Evolutionary conservation across 2,329 filamentous ascomycete species (phyloP), one percentile per base, ranked within the genome.

Genomic region (Sclerotinia glacialis): DNA sequence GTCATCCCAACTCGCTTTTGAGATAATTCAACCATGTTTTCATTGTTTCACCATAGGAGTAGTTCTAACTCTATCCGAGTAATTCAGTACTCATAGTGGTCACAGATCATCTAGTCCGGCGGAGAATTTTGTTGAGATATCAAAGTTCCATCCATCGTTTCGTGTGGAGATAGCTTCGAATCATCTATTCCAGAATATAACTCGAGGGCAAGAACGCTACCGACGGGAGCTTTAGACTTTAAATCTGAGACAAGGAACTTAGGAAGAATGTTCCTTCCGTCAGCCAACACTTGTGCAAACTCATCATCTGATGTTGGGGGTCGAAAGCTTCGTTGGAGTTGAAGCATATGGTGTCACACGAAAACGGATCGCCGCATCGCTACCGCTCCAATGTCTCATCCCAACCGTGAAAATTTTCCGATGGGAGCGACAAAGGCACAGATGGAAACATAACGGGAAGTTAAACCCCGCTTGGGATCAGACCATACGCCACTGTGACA

Each of bases 381-480:
- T 65, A 40, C 63, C 63, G 53, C 28, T 47, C 53, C 63, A 64
- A 65, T 65, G 63, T 65, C 63, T 65, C 63, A 65, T 59, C 18
- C 44, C 63, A 63, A 65, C 63, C 63, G 63, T 47, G 12, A 50
- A 58, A 59, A 40, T 59, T 59, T 56, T 42, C 63, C 52, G 61
- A 65, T 59, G n/a, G 21, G 53, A 47, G 63, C 23, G 54, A 65
- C 31, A 16, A 47, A 34, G 28, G 44, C 23, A 65, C 31, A 65
- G n/a, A 49, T 47, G 31, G 23, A 53, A 59, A 44, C 53, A 28
- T 37, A 59, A 65, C 12, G 54, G 42, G 53, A 59, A 59, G 42
- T 50, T 47, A 47, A 56, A 65, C 63, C 53, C 63, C 63, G 50
- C 63, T 65, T 37, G 44, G 53, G 63, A 65, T 47, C 53, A 59